Percentiles rank a stretch among this genome's conserved stretches.
These are phyloP conservation scores for Debaryomyces subglobosus DNA, from an alignment of 1,139 yeast species.

Conservation along the genomic window DNA sequence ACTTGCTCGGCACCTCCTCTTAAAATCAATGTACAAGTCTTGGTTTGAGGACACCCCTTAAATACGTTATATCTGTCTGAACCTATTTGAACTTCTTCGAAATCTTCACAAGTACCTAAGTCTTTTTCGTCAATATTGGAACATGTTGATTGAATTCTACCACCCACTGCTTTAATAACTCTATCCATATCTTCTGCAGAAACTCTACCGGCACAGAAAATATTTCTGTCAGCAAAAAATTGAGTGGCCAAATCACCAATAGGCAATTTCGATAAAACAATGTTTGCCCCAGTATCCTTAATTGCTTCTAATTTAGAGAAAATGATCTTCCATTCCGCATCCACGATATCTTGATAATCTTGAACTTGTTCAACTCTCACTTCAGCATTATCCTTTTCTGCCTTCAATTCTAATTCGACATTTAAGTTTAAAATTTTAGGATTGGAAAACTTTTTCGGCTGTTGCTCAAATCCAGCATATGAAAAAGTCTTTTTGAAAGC, in stretches of 20 bases:
- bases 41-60: conserved; percentile 88
- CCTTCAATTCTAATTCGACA: conserved; percentile 93
- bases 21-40: conserved; percentile 88
- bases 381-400: conserved; percentile 99
- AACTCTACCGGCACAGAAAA: conserved; percentile 98
- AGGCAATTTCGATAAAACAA: conserved; percentile 91
- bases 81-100: conserved; percentile 95
- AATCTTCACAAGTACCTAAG: conserved; percentile 81
- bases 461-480: conserved; percentile 98
- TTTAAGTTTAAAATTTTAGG: conserved; percentile 87
- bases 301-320: conserved; percentile 83
- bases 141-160: conserved; percentile 84
- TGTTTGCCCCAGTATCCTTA: conserved; percentile 84
- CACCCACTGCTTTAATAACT: conserved; percentile 94
- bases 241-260: conserved; percentile 99
- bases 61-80: conserved; percentile 92
- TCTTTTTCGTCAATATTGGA: conserved; percentile 70
- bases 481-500: conserved; percentile 97
- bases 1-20: conserved; percentile 99
- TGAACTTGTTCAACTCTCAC: conserved; percentile 92
- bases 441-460: conserved; percentile 79
- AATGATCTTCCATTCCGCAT: conserved; percentile 97
- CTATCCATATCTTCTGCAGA: conserved; percentile 87
- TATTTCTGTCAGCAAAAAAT: conserved; percentile 92
- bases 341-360: conserved; percentile 94